Percentiles rank a stretch among this genome's conserved stretches.
Conservation (phyloP, 306 rosid species). For the apple (Malus domestica) region ASM211411v1 NC_041793.1:31418001-31418500, state of each 20-base stretch:
- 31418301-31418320: slow-evolving; percentile 40
- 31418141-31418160: background rate
- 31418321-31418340: slow-evolving; percentile 30
- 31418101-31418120: background rate
- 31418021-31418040: too few species aligned
- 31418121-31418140: background rate
- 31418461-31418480: slow-evolving; percentile 24
- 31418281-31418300: slow-evolving; percentile 29
- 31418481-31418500: background rate
- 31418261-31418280: slow-evolving; percentile 10
- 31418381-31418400: slow-evolving; percentile 28
- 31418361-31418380: slow-evolving; percentile 13
- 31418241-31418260: slow-evolving; percentile 18
- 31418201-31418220: slow-evolving; percentile 17
- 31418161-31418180: background rate
- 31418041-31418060: background rate
- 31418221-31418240: background rate
- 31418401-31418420: slow-evolving; percentile 17
- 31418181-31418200: background rate
- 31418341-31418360: slow-evolving; percentile 8
- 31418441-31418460: slow-evolving; percentile 32
- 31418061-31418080: background rate
- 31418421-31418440: slow-evolving; percentile 10
- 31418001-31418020: too few species aligned
- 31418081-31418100: background rate